Percentiles rank a stretch among this genome's conserved stretches.
phyloP scores from a whole-genome alignment of 2,329 filamentous ascomycete species.

The Fusarium tjaetaba region DNA sequence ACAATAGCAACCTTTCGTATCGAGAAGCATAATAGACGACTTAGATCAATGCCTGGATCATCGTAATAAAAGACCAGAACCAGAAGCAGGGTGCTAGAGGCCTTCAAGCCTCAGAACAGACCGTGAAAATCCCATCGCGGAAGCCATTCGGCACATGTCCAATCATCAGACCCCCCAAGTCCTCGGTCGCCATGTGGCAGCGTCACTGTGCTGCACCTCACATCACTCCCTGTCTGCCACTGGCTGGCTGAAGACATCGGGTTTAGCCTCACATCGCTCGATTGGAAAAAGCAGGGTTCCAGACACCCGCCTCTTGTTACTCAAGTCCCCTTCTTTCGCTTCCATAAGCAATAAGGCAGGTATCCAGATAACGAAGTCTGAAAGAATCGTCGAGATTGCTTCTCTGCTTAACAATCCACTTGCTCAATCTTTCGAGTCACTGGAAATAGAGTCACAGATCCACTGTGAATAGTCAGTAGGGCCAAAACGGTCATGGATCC shows the following conservation, averaged over 20 bases:
- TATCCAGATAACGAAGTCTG: conserved; percentile 7
- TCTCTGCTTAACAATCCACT: conserved; percentile 40
- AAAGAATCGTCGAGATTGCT: conserved; percentile 28
- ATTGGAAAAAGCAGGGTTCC: conserved; percentile 14
- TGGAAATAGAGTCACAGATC: conserved; percentile 41
- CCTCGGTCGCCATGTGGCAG: conserved; percentile 41
- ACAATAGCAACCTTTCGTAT: conserved; percentile 17
- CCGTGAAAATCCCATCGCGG: background rate
- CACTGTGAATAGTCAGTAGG: conserved; percentile 35
- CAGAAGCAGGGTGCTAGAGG: conserved; percentile 1
- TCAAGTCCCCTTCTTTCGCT: background rate
- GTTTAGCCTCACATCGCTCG: conserved; percentile 29
- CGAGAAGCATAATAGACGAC: background rate
- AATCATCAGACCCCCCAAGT: conserved; percentile 27
- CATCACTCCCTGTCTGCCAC: conserved; percentile 8
- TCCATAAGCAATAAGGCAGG: conserved; percentile 25
- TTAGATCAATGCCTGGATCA: conserved; percentile 6
- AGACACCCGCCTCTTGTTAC: background rate
- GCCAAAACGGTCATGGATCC: conserved; percentile 38
- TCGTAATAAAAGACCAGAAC: background rate
- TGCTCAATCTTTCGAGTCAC: conserved; percentile 18
- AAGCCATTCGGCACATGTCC: conserved; percentile 19
- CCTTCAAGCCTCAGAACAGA: background rate
- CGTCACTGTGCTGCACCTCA: conserved; percentile 28
- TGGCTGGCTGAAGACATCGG: conserved; percentile 13